Evolutionary conservation across 2,329 filamentous ascomycete genomes (phyloP).

Genomic region (Trichoderma semiorbis): DNA sequence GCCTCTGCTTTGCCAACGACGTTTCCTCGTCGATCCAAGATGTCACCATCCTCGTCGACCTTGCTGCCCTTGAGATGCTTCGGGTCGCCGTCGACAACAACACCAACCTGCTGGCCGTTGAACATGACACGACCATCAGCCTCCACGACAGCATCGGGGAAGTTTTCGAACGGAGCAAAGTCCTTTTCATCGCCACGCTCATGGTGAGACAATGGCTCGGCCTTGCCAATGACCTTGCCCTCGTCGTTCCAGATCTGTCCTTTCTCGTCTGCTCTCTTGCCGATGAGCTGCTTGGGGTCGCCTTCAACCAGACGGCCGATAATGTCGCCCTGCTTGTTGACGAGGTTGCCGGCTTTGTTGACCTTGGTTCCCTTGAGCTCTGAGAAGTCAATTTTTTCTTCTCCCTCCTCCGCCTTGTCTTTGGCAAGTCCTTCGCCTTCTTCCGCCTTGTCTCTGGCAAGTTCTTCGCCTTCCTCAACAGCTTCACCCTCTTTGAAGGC

Average conservation of each 20-base stretch:
- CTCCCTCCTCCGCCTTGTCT: conserved; percentile 25
- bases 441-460: conserved; percentile 4
- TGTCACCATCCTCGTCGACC: conserved; percentile 67
- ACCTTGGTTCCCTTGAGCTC: conserved; percentile 52
- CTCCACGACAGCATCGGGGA: conserved; percentile 52
- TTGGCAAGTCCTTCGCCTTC: conserved; percentile 6
- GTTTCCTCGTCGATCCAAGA: conserved; percentile 65
- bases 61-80: conserved; percentile 62
- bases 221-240: conserved; percentile 65
- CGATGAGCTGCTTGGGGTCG: conserved; percentile 59
- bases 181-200: conserved; percentile 49
- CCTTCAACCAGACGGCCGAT: conserved; percentile 64
- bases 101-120: conserved; percentile 55
- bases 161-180: conserved; percentile 55
- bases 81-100: conserved; percentile 60
- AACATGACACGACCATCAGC: conserved; percentile 51
- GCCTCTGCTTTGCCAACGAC: conserved; percentile 64
- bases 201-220: conserved; percentile 54
- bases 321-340: conserved; percentile 50
- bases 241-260: conserved; percentile 69
- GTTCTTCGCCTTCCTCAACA: neutral
- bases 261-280: conserved; percentile 61
- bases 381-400: conserved; percentile 42
- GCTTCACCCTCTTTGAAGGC: neutral
- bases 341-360: conserved; percentile 58